phyloP scores from a whole-genome alignment of 192 early-diverging fungal genomes.

The Backusella tuberculispora region DNA sequence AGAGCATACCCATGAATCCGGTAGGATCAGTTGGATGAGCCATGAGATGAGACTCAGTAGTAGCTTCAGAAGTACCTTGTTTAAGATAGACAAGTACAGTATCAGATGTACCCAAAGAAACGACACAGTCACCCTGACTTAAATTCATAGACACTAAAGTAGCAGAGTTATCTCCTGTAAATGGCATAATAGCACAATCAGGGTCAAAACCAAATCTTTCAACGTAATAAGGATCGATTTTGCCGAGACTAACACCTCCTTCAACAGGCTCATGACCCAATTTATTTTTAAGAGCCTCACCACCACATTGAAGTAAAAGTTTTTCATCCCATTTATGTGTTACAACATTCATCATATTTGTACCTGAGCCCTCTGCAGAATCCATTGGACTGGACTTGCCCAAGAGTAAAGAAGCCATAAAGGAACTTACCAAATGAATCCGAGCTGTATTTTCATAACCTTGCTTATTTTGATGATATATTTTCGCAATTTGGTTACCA shows the following conservation, averaged over 20 bases:
- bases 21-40: constrained; percentile 63
- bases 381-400: constrained; percentile 66
- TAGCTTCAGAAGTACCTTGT: constrained; percentile 33
- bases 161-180: constrained; percentile 84
- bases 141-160: constrained; percentile 63
- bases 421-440: constrained; percentile 77
- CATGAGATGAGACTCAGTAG: constrained; percentile 40
- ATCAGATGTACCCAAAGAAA: constrained; percentile 84
- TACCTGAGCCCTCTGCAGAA: constrained; percentile 76
- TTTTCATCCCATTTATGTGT: constrained; percentile 55
- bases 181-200: constrained; percentile 65
- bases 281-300: constrained; percentile 43
- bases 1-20: constrained; percentile 76
- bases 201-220: constrained; percentile 64
- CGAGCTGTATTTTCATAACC: constrained; percentile 53
- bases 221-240: constrained; percentile 63
- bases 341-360: constrained; percentile 77
- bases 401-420: constrained; percentile 66
- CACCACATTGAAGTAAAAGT: constrained; percentile 48
- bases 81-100: constrained; percentile 67
- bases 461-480: constrained; percentile 41
- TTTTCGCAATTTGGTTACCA: constrained; percentile 72
- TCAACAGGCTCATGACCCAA: constrained; percentile 49
- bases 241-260: constrained; percentile 49
- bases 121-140: constrained; percentile 56